Conservation (phyloP, 768 basidiomycete genomes). For the Rhodocollybia butyracea region DNA sequence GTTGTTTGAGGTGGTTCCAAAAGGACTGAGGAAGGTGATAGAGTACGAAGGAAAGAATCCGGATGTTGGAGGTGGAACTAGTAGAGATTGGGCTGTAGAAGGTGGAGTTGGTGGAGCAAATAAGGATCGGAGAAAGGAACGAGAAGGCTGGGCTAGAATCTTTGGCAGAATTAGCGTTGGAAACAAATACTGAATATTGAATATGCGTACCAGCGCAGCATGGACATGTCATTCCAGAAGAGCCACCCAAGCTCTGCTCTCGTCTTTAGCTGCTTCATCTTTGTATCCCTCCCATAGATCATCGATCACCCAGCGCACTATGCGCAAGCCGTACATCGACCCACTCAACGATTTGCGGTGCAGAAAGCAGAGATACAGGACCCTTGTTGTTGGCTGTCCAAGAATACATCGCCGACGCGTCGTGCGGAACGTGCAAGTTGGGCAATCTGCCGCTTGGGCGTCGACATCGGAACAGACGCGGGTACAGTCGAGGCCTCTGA, state of each 20-base stretch:
- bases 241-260: slow-evolving; percentile 80
- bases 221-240: slow-evolving; percentile 77
- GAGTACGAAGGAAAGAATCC: slow-evolving; percentile 51
- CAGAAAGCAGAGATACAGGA: slow-evolving; percentile 48
- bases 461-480: slow-evolving; percentile 65
- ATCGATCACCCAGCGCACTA: slow-evolving; percentile 32
- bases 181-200: slow-evolving; percentile 5
- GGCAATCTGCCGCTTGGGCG: slow-evolving; percentile 68
- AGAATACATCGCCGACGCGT: slow-evolving; percentile 16
- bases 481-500: slow-evolving; percentile 45
- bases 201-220: slow-evolving; percentile 61
- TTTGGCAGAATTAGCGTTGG: slow-evolving; percentile 17
- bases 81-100: too few species aligned
- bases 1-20: slow-evolving; percentile 39
- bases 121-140: slow-evolving; percentile 44
- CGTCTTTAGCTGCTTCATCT: slow-evolving; percentile 56
- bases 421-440: slow-evolving; percentile 56
- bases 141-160: slow-evolving; percentile 47
- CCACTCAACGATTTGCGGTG: slow-evolving; percentile 73
- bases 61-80: slow-evolving; percentile 62
- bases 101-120: too few species aligned
- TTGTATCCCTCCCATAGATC: slow-evolving; percentile 64
- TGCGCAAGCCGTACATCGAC: slow-evolving; percentile 49
- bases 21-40: not conserved
- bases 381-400: slow-evolving; percentile 17